Evolutionary conservation across 2,329 filamentous ascomycete species (phyloP).

Genomic region (Kalmusia sp.): DNA sequence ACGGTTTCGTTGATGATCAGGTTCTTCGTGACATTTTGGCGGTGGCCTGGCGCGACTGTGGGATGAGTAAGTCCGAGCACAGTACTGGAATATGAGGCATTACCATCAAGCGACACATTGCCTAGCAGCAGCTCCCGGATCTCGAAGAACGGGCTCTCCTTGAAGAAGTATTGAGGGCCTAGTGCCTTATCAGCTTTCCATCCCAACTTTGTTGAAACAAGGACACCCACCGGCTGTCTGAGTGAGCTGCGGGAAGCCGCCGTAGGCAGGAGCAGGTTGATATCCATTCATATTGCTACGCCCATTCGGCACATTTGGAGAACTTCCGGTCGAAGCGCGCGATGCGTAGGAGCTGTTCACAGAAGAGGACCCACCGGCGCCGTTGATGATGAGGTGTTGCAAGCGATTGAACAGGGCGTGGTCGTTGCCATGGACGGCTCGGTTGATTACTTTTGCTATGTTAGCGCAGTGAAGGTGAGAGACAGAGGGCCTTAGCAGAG

Average conservation of each 20-base stretch:
- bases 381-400: conserved; percentile 50
- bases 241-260: conserved; percentile 21
- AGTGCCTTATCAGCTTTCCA: background rate
- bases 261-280: conserved; percentile 14
- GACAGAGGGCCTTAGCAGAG: background rate
- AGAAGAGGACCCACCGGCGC: conserved; percentile 39
- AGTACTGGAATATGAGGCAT: conserved; percentile 28
- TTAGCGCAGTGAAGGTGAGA: conserved; percentile 1
- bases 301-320: conserved; percentile 25
- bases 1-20: conserved; percentile 63
- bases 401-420: conserved; percentile 45
- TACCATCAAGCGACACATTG: conserved; percentile 76
- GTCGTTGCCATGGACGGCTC: conserved; percentile 43
- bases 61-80: background rate
- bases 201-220: background rate
- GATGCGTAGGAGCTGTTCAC: conserved; percentile 26
- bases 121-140: conserved; percentile 70
- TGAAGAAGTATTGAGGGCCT: conserved; percentile 62
- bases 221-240: conserved; percentile 24
- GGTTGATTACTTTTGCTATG: conserved; percentile 45
- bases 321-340: conserved; percentile 19
- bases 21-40: conserved; percentile 65
- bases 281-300: conserved; percentile 35
- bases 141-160: conserved; percentile 85
- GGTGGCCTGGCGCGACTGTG: conserved; percentile 65